Evolutionary conservation across 2,329 filamentous ascomycete genomes (phyloP), one percentile per base, ranked within the genome.

Genomic region (Ceratocystis destructans): DNA sequence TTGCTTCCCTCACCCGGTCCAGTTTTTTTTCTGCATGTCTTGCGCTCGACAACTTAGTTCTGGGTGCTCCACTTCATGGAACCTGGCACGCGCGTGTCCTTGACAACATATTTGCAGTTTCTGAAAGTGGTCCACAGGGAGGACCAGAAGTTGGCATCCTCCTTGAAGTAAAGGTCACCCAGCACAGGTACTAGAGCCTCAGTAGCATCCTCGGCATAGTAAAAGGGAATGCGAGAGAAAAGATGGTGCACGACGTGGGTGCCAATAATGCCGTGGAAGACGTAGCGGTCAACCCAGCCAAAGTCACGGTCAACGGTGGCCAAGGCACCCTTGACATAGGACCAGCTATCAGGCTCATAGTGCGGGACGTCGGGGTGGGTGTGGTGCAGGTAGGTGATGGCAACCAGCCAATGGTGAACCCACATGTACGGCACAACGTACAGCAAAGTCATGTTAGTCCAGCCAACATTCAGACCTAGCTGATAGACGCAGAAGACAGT

Each of bases 311-410:
- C 85, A 33, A 87, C 78, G 2, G 85, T 87, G 45, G 82, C 80
- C 15, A 83, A 76, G 1, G 84, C 83, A 31, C 85, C 85, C 70
- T 83, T 81, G 68, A 83, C 79, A 70, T 82, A 87, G 25, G 80
- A 83, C 84, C 84, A 87, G 65, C 77, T 77, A 20, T 80, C 78
- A 55, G 79, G 79, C 31, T 82, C 79, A 72, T 84, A 87, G 74
- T 87, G 82, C 20, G 80, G 80, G 62, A 85, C 77, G 31, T 74
- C 73, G 15, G 67, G 65, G 44, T 70, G 69, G 66, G 84, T 87
- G 79, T 89, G 87, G 75, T 89, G 87, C 22, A 89, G 84, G 75
- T 87, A 89, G 61, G 87, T 89, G 72, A 89, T 89, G 69, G 85
- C 85, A 22, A 89, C 85, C 65, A 88, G 79, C 85, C 85, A 88